Evolutionary conservation across 495 filamentous ascomycete species (phyloP), one percentile per base, ranked within the genome.

Genomic region (Choiromyces venosus): DNA sequence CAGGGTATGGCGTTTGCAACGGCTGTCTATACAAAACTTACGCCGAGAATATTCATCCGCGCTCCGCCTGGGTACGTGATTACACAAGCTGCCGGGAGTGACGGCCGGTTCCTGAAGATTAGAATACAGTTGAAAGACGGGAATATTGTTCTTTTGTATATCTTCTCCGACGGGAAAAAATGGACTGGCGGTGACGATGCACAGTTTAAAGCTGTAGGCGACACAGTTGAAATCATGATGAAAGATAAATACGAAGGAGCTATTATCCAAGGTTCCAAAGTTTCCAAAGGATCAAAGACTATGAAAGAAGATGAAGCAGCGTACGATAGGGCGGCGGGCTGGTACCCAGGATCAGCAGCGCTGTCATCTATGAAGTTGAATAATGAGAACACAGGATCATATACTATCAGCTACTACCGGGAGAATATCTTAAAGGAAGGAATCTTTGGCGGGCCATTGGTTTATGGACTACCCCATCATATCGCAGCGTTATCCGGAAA

Each of bases 391-490:
- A 83, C 81, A 9, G 93, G 92, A 2, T 87, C 83, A n/a, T 98
- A 97, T 80, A 88, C 82, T 0, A 85, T 97, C 29, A 81, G 81
- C 8, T 97, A 90, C 85, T 25, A 67, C 36, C 61, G 33, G 6
- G 52, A 76, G 37, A 66, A 46, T 29, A 19, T 36, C 37, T 39
- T 67, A 21, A 81, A 87, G n/a, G 79, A 83, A 35, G 52, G 25
- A 33, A 61, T 5, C 10, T 61, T 29, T 33, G 71, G 71, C 39
- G 82, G 83, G n/a, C 83, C 96, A 35, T 83, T 93, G 74, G 96
- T 97, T 91, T 98, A 90, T 75, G 92, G 93, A 52, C 83, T 98
- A 72, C 92, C 94, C 29, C 94, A 98, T 81, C 94, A 97, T 73
- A 80, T 91, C 36, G 82, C 88, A 66, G 91, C 92, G 2, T 94